Evolutionary conservation across 495 filamentous ascomycete genomes (phyloP), one percentile per base, ranked within the genome.

Genomic region (Xylaria scruposa): DNA sequence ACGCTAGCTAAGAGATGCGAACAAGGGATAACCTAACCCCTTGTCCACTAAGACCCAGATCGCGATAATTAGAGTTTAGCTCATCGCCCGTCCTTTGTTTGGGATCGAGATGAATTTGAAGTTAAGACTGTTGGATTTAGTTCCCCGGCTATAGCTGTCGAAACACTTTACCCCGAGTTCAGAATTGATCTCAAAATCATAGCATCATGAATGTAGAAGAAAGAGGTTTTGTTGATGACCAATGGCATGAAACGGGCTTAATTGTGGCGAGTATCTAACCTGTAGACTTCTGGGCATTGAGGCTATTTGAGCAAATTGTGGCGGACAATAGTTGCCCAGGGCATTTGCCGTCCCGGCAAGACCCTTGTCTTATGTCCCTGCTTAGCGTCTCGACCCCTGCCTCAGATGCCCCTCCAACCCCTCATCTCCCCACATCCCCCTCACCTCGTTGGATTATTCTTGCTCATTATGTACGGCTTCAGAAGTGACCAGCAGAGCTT

Each of bases 231-330:
- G 58, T 36, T 36, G 17, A 36, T 36, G 36, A 4, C 15, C 24
- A 54, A 36, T 36, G n/a, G 19, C n/a, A 17, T 13, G 33, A 58
- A 19, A 58, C 29, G 29, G 17, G 54, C 54, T 58, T 13, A 17
- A 17, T 56, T 17, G 53, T 31, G 53, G 53, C 29, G 24, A 24
- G 26, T 31, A 21, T 49, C 6, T 21, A 24, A 38, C 49, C n/a
- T 26, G 2, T 24, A 12, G 29, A 29, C 54, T 67, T 47, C 71
- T 59, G n/a, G n/a, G n/a, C 49, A 64, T 77, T 81, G 84, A 82
- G 84, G 72, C 78, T 74, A 78, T 86, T 86, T 86, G 84, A 86
- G 84, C 84, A 86, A 77, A 68, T 85, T 86, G 80, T 81, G 77
- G 75, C 73, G 59, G 58, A n/a, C 70, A 42, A 6, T n/a, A 67